phyloP scores from a whole-genome alignment of 176 grass and related monocot genomes.

The Phoenix dactylifera region DNA sequence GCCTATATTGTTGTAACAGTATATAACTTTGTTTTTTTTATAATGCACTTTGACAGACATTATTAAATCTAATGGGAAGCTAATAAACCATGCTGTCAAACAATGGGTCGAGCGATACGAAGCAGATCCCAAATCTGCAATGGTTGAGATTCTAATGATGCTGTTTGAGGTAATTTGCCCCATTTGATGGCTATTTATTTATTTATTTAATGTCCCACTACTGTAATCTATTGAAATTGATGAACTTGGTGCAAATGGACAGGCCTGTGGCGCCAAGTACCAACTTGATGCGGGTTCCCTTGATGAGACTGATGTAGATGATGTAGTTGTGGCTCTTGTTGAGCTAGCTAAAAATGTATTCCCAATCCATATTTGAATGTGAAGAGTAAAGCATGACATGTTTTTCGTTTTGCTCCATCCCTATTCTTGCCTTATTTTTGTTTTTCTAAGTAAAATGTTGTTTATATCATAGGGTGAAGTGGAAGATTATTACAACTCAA shows the following conservation, averaged over 20 bases:
- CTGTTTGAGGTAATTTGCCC: constrained; percentile 68
- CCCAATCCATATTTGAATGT: background rate
- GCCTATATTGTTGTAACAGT: no score
- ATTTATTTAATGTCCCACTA: no score
- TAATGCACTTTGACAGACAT: constrained; percentile 37
- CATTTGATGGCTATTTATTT: constrained; percentile 1
- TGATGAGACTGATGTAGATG: constrained; percentile 65
- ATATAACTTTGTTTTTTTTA: no score
- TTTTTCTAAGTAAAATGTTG: constrained; percentile 18
- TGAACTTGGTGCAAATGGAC: constrained; percentile 21
- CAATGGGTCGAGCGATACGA: constrained; percentile 77
- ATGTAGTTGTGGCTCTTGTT: constrained; percentile 64
- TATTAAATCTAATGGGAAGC: constrained; percentile 68
- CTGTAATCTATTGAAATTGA: background rate
- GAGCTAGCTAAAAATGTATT: constrained; percentile 79
- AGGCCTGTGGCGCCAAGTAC: constrained; percentile 87
- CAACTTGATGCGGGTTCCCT: constrained; percentile 57
- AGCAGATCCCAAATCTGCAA: constrained; percentile 48
- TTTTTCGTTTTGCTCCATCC: constrained; percentile 4
- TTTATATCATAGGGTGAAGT: constrained; percentile 49
- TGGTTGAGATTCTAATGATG: constrained; percentile 71
- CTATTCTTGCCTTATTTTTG: constrained; percentile 8
- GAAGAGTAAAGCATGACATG: constrained; percentile 1
- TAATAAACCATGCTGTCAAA: constrained; percentile 76
- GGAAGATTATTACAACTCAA: constrained; percentile 82